These are phyloP conservation scores for Gymnopus androsaceus DNA, from an alignment of 1,284 basidiomycete genomes.

Conservation along the genomic window DNA sequence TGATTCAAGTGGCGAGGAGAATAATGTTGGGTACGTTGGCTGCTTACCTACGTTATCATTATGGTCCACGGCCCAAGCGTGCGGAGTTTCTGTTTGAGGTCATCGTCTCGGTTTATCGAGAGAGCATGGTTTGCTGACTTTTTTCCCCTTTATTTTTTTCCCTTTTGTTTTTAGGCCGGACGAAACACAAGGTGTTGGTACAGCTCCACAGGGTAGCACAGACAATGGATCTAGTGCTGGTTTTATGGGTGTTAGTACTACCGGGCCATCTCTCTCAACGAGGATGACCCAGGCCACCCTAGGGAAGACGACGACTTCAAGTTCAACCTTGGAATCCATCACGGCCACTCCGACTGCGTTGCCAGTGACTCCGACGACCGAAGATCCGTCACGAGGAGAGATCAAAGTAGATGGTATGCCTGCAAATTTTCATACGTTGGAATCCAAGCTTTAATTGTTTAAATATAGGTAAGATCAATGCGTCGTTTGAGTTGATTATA, in stretches of 20 bases:
- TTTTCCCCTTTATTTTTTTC: no score
- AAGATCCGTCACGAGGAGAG: neutral
- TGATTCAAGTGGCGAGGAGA: neutral
- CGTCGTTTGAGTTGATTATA: neutral
- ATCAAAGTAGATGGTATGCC: constrained; percentile 4
- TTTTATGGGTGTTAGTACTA: neutral
- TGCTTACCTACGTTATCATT: neutral
- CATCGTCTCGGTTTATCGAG: neutral
- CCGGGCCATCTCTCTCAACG: neutral
- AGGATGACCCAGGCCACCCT: no score
- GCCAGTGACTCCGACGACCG: neutral
- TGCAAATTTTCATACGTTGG: neutral
- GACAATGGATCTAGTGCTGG: neutral
- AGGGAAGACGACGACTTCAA: no score
- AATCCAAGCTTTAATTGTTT: neutral
- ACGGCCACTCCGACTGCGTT: neutral
- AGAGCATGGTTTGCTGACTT: neutral
- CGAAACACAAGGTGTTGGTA: neutral
- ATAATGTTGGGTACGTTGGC: neutral
- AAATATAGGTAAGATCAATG: neutral
- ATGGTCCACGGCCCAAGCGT: neutral
- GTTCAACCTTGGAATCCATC: neutral
- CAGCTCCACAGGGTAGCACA: neutral
- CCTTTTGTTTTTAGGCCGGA: neutral
- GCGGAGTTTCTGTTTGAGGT: neutral